A percentile compares a stretch with the other conserved stretches of the same genome.
These are phyloP conservation scores for Verticillium tricorpus DNA, from an alignment of 2,329 filamentous ascomycete genomes.

Conservation along the genomic window DNA sequence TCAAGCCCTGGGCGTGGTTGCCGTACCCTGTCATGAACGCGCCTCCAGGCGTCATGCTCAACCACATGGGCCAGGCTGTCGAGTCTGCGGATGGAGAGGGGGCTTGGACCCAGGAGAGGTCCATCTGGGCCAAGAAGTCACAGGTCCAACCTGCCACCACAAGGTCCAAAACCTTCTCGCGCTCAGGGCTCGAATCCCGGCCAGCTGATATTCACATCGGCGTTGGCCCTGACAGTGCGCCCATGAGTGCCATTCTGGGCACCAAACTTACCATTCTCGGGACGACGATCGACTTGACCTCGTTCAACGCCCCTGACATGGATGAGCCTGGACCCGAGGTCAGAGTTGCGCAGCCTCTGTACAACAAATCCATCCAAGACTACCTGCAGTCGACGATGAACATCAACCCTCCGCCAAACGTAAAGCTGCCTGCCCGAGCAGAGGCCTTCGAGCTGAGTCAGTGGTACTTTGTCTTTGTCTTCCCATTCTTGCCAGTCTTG, in stretches of 20 bases:
- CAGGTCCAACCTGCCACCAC: slow-evolving; percentile 10
- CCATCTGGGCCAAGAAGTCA: slow-evolving; percentile 28
- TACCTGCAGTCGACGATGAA: slow-evolving; percentile 63
- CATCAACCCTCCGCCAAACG: slow-evolving; percentile 50
- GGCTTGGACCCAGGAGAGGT: slow-evolving; percentile 27
- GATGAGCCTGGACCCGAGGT: slow-evolving; percentile 51
- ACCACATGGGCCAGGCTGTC: slow-evolving; percentile 19
- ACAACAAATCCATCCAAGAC: slow-evolving; percentile 69
- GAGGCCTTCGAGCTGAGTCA: slow-evolving; percentile 66
- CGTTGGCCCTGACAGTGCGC: slow-evolving; percentile 56
- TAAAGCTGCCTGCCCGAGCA: slow-evolving; percentile 58
- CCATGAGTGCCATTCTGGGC: slow-evolving; percentile 69
- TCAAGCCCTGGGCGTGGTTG: slow-evolving; percentile 41
- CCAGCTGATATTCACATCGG: slow-evolving; percentile 63
- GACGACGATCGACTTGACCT: slow-evolving; percentile 72
- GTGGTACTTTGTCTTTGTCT: slow-evolving; percentile 71
- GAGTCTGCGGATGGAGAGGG: slow-evolving; percentile 18
- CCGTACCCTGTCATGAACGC: slow-evolving; percentile 11
- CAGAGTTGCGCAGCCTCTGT: slow-evolving; percentile 39
- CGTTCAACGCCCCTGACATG: slow-evolving; percentile 63
- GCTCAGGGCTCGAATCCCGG: slow-evolving; percentile 31
- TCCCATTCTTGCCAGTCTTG: slow-evolving; percentile 70
- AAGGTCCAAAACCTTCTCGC: slow-evolving; percentile 21
- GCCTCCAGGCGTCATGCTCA: slow-evolving; percentile 18
- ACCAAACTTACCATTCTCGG: slow-evolving; percentile 75